Evolutionary conservation across 2,329 filamentous ascomycete genomes (phyloP), one percentile per base, ranked within the genome.

Genomic region (Trichoderma lentiforme): DNA sequence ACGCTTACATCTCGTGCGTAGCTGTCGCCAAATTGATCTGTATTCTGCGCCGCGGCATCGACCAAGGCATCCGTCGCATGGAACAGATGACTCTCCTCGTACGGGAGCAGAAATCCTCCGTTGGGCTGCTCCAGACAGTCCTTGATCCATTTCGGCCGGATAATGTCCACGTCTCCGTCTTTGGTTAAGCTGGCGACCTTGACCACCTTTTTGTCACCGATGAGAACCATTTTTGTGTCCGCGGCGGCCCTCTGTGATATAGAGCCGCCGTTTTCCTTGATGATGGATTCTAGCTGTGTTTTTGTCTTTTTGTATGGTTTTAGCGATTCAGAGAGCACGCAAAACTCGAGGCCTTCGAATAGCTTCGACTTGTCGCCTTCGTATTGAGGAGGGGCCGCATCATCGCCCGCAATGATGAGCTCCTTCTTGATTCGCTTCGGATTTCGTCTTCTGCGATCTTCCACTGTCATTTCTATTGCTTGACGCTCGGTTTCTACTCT

Each of bases 171-270:
- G 0, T 88, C 84, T 4, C 90, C 91, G 6, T 84, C 86, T 77
- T 96, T 97, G 73, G 94, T 90, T 9, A 98, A 82, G 11, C 93
- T 94, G 1, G 93, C 93, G 1, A 95, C 94, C 77, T 95, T 95
- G 75, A 98, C 90, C 0, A 89, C 86, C 57, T 86, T 92, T 80
- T 94, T 92, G 75, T 98, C 95, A 0, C 92, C 93, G 12, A 98
- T 83, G 65, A 95, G 86, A 43, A 96, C 85, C 74, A 92, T 94
- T 58, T 85, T 82, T 1, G 88, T 83, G 3, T 84, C 86, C 1
- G 89, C 87, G 5, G 85, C 87, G 7, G 93, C 88, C 12, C 90
- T 91, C 79, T 98, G 94, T 8, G 91, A 92, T 36, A 98, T 86
- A 11, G 83, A 88, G 6, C 94, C 96, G 4, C 95, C 95, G 73